Percentiles rank a stretch among this genome's conserved stretches.
These are phyloP conservation scores for Amanita jacksonii DNA, from an alignment of 768 basidiomycete genomes.

Conservation along the genomic window DNA sequence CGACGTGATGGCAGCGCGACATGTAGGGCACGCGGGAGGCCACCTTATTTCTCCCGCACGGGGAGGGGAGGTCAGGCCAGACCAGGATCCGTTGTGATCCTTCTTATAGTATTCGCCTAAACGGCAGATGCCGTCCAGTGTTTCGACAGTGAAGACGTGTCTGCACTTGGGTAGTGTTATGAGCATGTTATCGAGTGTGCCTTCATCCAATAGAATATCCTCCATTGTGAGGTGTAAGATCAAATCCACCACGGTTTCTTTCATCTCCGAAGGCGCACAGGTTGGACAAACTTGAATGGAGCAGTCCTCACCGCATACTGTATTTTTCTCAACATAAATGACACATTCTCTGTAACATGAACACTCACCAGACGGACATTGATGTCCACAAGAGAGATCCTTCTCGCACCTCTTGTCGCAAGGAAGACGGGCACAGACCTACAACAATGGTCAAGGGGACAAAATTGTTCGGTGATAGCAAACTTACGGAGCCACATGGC, in stretches of 20 bases:
- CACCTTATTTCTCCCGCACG: conserved; percentile 19
- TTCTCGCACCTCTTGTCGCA: conserved; percentile 47
- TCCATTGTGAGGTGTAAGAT: conserved; percentile 40
- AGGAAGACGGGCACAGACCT: conserved; percentile 60
- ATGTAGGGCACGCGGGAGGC: conserved; percentile 54
- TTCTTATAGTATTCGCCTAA: conserved; percentile 42
- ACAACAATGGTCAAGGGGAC: background rate
- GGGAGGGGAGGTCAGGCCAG: conserved; percentile 32
- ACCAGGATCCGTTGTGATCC: conserved; percentile 31
- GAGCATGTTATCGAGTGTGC: conserved; percentile 36
- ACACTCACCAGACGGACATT: conserved; percentile 53
- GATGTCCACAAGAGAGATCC: conserved; percentile 48
- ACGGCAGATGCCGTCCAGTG: conserved; percentile 50
- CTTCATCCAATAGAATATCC: conserved; percentile 34
- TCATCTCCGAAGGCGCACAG: conserved; percentile 33
- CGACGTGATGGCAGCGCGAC: conserved; percentile 45
- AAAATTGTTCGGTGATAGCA: background rate
- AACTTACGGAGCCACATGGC: conserved; percentile 58
- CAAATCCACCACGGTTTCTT: conserved; percentile 46
- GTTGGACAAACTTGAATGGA: conserved; percentile 39
- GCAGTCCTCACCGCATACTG: conserved; percentile 69
- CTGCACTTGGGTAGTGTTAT: conserved; percentile 54
- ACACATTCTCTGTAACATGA: too few species aligned
- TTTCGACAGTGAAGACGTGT: conserved; percentile 64
- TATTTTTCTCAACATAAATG: too few species aligned